Percentiles rank a stretch among this genome's conserved stretches.
Conservation (phyloP, 352 stramenopile genomes). For the Phytophthora hybrid region DNA sequence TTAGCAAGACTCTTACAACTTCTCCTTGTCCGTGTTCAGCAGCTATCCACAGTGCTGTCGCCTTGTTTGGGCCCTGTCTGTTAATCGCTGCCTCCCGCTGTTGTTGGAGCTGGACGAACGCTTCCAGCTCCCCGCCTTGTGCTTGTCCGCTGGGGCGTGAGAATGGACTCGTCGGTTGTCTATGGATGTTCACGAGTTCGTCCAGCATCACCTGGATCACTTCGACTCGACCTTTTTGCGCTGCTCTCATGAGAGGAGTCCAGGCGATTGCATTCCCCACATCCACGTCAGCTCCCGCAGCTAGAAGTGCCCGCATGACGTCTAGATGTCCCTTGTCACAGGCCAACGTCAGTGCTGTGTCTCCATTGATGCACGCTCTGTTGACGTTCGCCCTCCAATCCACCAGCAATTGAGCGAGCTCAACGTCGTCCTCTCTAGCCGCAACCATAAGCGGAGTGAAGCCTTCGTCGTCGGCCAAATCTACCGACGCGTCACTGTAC, state of each 20-base stretch:
- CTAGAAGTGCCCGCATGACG: conserved; percentile 27
- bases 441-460: conserved; percentile 43
- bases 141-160: not conserved
- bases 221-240: conserved; percentile 30
- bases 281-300: conserved; percentile 33
- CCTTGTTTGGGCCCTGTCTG: conserved; percentile 20
- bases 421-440: conserved; percentile 20
- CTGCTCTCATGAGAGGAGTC: conserved; percentile 39
- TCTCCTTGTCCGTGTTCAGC: conserved; percentile 23
- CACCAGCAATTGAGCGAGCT: conserved; percentile 28
- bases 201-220: conserved; percentile 32
- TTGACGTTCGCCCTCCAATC: conserved; percentile 34
- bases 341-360: conserved; percentile 31
- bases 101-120: conserved; percentile 20
- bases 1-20: conserved; percentile 18
- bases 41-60: conserved; percentile 29
- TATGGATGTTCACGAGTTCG: conserved; percentile 28
- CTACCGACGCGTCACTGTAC: conserved; percentile 20
- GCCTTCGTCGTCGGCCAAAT: conserved; percentile 35
- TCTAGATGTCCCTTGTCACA: conserved; percentile 28
- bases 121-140: conserved; percentile 9
- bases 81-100: conserved; percentile 22
- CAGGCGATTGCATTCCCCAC: conserved; percentile 26
- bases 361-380: conserved; percentile 12
- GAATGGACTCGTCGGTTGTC: not conserved